Percentiles rank a stretch among this genome's conserved stretches.
Evolutionary conservation across 352 stramenopile genomes (phyloP).

Genomic region (Globisporangium emineosum): DNA sequence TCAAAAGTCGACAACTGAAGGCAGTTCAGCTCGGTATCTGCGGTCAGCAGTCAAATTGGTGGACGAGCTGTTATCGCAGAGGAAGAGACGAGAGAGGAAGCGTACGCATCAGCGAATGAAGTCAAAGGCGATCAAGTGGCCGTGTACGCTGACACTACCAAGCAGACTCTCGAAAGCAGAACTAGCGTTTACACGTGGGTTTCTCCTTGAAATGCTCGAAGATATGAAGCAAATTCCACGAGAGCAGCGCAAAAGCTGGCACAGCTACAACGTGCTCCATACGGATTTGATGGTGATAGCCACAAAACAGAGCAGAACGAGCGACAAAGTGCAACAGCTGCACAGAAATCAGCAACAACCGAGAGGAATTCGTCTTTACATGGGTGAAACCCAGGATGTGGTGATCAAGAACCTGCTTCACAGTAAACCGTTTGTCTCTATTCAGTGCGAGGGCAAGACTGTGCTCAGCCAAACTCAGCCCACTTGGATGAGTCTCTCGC

Average conservation of each 20-base stretch:
- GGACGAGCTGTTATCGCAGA: conserved; percentile 31
- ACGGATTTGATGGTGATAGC: conserved; percentile 35
- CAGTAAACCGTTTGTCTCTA: conserved; percentile 43
- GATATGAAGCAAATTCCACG: conserved; percentile 24
- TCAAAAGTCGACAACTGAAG: conserved; percentile 8
- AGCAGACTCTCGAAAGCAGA: conserved; percentile 31
- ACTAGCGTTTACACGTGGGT: conserved; percentile 32
- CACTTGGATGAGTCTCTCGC: conserved; percentile 57
- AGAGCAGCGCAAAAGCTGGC: conserved; percentile 35
- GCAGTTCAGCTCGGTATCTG: conserved; percentile 17
- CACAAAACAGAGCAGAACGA: not conserved
- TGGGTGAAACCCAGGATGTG: conserved; percentile 43
- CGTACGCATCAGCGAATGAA: conserved; percentile 7
- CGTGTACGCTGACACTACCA: conserved; percentile 22
- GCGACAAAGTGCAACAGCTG: not conserved
- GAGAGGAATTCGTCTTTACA: conserved; percentile 36
- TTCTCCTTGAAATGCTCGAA: conserved; percentile 33
- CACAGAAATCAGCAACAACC: conserved; percentile 7
- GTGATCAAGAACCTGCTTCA: conserved; percentile 36
- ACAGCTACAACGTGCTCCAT: conserved; percentile 43
- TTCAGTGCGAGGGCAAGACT: conserved; percentile 42
- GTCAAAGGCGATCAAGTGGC: conserved; percentile 35
- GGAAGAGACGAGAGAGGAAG: conserved; percentile 10
- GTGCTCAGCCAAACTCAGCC: conserved; percentile 28
- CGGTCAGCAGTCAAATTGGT: conserved; percentile 22